A percentile compares a stretch with the other conserved stretches of the same genome.
Evolutionary conservation across 2,329 filamentous ascomycete genomes (phyloP).

Genomic region (Trichoderma brevicompactum): DNA sequence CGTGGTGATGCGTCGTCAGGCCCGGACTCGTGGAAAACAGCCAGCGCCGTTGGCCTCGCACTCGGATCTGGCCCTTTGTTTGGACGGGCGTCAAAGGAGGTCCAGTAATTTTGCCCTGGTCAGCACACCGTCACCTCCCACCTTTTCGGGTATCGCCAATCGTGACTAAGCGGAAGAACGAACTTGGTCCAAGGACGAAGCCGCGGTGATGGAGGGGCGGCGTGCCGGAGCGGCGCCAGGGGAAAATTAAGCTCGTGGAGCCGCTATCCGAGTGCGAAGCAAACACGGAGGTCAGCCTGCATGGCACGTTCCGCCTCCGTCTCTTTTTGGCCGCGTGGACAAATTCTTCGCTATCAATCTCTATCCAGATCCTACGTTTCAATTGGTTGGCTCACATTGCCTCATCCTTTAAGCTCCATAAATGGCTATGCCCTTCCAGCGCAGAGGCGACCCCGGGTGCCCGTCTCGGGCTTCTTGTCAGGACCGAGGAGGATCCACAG

Average conservation of each 20-base stretch:
- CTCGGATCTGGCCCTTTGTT: no score
- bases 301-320: constrained; percentile 2
- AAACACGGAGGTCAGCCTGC: constrained; percentile 1
- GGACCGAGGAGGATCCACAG: constrained; percentile 23
- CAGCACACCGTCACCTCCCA: background rate
- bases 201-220: background rate
- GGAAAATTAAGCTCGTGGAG: constrained; percentile 27
- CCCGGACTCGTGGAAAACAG: no score
- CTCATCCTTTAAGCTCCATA: constrained; percentile 16
- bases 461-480: constrained; percentile 20
- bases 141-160: background rate
- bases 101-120: background rate
- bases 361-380: constrained; percentile 12
- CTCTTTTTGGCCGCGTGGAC: constrained; percentile 9
- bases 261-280: constrained; percentile 17
- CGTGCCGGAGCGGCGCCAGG: constrained; percentile 14
- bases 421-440: background rate
- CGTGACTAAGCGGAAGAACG: constrained; percentile 24
- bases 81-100: background rate
- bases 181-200: background rate
- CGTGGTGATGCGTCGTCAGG: no score
- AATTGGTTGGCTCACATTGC: constrained; percentile 2
- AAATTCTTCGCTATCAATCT: background rate
- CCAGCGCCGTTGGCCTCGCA: no score
- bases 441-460: background rate